Evolutionary conservation across 83 land plant species (phyloP).

Genomic region (Picea engelmannii): DNA sequence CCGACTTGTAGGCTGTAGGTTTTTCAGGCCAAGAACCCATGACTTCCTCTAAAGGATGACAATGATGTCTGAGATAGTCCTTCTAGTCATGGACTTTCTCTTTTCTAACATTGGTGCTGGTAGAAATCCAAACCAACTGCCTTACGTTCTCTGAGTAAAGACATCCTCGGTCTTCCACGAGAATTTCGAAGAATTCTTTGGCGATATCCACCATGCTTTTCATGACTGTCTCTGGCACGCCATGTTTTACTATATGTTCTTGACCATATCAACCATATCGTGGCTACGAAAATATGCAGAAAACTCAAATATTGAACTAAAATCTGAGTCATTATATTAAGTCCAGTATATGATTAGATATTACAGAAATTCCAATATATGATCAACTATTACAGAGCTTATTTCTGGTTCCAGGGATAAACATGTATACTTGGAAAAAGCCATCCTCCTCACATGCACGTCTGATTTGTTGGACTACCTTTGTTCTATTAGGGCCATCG

Average conservation of each 20-base stretch:
- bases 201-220: constrained; percentile 45
- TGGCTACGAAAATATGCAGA: no score
- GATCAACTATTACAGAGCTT: no score
- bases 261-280: no score
- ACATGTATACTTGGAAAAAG: constrained; percentile 27
- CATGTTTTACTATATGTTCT: constrained; percentile 53
- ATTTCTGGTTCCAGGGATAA: no score
- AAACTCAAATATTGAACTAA: no score
- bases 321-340: no score
- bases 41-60: no score
- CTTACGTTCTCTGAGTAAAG: constrained; percentile 58
- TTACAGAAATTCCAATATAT: no score
- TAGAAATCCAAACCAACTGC: constrained; percentile 46
- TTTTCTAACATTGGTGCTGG: constrained; percentile 52
- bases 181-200: constrained; percentile 46
- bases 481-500: constrained; percentile 6
- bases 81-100: constrained; percentile 58
- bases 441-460: constrained; percentile 22
- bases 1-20: no score
- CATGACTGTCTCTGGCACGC: constrained; percentile 27
- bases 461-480: constrained; percentile 1
- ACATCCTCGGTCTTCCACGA: constrained; percentile 53
- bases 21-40: no score
- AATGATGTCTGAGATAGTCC: constrained; percentile 22
- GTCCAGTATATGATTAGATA: no score